Evolutionary conservation across 805 yeast species (phyloP).

Genomic region (Debaryomyces castellii): DNA sequence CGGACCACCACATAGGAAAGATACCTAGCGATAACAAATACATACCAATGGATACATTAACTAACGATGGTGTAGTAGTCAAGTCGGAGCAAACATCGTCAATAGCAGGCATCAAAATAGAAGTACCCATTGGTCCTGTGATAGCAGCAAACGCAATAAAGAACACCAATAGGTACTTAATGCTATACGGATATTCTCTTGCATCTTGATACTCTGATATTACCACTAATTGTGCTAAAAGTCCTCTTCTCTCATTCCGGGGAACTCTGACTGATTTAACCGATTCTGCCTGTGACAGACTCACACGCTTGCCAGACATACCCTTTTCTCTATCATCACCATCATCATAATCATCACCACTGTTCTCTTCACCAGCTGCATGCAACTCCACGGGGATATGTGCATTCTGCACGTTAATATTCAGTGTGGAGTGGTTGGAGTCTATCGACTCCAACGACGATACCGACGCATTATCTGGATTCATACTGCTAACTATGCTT

Average conservation of each 20-base stretch:
- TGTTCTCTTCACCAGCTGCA: not conserved
- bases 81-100: slow-evolving; percentile 55
- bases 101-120: slow-evolving; percentile 78
- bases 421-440: not conserved
- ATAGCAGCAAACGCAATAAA: slow-evolving; percentile 72
- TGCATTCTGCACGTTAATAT: not conserved
- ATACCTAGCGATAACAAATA: slow-evolving; percentile 73
- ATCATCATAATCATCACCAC: not conserved
- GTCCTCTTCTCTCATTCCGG: slow-evolving; percentile 53
- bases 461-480: not conserved
- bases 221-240: slow-evolving; percentile 49
- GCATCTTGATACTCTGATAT: slow-evolving; percentile 77
- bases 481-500: not conserved
- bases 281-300: slow-evolving; percentile 3
- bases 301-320: not conserved
- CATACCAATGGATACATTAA: slow-evolving; percentile 78
- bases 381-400: not conserved
- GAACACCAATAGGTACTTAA: slow-evolving; percentile 57
- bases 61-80: slow-evolving; percentile 56
- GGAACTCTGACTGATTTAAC: slow-evolving; percentile 16
- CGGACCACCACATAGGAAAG: slow-evolving; percentile 89
- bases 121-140: slow-evolving; percentile 88
- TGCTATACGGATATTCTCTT: slow-evolving; percentile 50
- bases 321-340: not conserved
- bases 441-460: slow-evolving; percentile 2